These are phyloP conservation scores for Cyberlindnera veronae DNA, from an alignment of 805 yeast genomes.

Conservation along the genomic window DNA sequence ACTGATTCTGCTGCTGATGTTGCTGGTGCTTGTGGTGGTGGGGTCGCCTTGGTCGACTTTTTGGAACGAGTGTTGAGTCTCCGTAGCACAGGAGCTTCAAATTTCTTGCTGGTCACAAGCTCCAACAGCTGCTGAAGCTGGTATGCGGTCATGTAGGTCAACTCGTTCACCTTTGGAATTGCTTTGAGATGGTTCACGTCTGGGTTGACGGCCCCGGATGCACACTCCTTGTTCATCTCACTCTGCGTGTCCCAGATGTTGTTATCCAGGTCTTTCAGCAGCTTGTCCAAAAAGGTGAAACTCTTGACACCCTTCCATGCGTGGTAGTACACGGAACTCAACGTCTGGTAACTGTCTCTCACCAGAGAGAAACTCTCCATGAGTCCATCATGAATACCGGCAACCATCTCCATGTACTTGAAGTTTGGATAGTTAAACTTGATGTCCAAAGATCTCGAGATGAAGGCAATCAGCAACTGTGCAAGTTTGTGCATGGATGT, in stretches of 20 bases:
- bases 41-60: slow-evolving; percentile 3
- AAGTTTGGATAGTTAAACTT: slow-evolving; percentile 21
- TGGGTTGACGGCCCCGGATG: slow-evolving; percentile 8
- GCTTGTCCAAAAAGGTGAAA: slow-evolving; percentile 37
- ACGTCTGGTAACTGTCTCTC: slow-evolving; percentile 34
- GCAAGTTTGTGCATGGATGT: slow-evolving; percentile 21
- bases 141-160: slow-evolving; percentile 16
- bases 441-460: slow-evolving; percentile 29
- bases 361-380: slow-evolving; percentile 30
- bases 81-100: slow-evolving; percentile 17
- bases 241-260: slow-evolving; percentile 27
- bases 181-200: slow-evolving; percentile 20
- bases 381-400: slow-evolving; percentile 21
- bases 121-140: slow-evolving; percentile 24
- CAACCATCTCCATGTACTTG: slow-evolving; percentile 10
- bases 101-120: slow-evolving; percentile 12
- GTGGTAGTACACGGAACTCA: slow-evolving; percentile 55
- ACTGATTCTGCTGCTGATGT: too few relatives aligned
- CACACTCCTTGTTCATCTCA: slow-evolving; percentile 19
- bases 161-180: slow-evolving; percentile 26
- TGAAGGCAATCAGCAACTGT: slow-evolving; percentile 17
- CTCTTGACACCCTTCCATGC: slow-evolving; percentile 62
- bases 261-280: slow-evolving; percentile 32
- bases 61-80: slow-evolving; percentile 14
- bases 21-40: not conserved